Evolutionary conservation across 495 filamentous ascomycete species (phyloP).

Genomic region (Talaromyces wortmannii): DNA sequence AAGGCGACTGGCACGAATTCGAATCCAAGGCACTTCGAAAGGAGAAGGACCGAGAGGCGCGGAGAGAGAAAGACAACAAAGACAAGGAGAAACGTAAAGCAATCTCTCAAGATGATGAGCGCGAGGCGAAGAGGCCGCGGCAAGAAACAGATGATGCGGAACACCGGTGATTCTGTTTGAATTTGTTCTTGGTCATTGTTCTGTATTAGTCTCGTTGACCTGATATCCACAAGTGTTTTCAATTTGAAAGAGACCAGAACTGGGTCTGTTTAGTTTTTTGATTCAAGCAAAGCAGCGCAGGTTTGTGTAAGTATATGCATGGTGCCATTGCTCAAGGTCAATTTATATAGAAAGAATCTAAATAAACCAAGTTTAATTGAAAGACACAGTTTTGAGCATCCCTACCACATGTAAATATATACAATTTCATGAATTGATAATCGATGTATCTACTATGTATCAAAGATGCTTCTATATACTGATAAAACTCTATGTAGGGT

Average conservation of each 20-base stretch:
- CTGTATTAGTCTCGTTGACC: neutral
- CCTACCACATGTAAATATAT: neutral
- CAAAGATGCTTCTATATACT: neutral
- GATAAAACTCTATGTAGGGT: neutral
- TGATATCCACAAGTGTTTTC: neutral
- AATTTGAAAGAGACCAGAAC: neutral
- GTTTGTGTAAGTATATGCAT: neutral
- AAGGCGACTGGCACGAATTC: slow-evolving; percentile 99
- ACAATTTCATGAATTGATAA: neutral
- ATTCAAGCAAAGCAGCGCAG: too few relatives aligned
- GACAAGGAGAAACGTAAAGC: slow-evolving; percentile 47
- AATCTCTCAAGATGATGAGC: slow-evolving; percentile 23
- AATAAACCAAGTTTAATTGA: neutral
- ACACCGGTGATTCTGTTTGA: neutral
- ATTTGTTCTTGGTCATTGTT: neutral
- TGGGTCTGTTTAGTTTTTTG: too few relatives aligned
- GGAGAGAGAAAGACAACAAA: slow-evolving; percentile 47
- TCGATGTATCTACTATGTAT: neutral
- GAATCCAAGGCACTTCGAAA: slow-evolving; percentile 93
- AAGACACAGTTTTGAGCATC: too few relatives aligned
- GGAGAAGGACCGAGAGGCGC: slow-evolving; percentile 69
- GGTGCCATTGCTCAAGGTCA: neutral
- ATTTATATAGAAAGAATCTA: neutral
- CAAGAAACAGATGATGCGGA: slow-evolving; percentile 10
- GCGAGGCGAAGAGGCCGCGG: slow-evolving; percentile 30